Evolutionary conservation across 2,329 filamentous ascomycete genomes (phyloP).

Genomic region (Magnaporthales sp.): DNA sequence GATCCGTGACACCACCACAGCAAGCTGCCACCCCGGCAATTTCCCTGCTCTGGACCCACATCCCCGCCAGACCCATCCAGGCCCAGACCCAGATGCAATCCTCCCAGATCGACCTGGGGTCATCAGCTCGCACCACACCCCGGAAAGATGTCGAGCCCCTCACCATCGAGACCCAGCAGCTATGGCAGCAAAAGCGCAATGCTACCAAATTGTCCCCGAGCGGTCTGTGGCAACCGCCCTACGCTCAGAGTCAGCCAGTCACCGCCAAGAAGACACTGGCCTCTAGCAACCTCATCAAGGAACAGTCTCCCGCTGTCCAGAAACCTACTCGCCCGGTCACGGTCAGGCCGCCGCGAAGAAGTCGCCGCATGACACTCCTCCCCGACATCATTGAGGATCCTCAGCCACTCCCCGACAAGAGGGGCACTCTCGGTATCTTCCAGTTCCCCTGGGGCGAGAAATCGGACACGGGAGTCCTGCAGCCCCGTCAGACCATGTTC

Average conservation of each 20-base stretch:
- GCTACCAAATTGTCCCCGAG: conserved; percentile 9
- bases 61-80: background rate
- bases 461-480: conserved; percentile 44
- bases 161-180: conserved; percentile 23
- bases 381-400: conserved; percentile 58
- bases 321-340: conserved; percentile 32
- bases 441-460: conserved; percentile 59
- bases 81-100: conserved; percentile 8
- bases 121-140: conserved; percentile 23
- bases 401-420: conserved; percentile 46
- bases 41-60: conserved; percentile 17
- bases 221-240: conserved; percentile 23
- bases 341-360: conserved; percentile 44
- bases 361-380: conserved; percentile 47
- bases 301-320: conserved; percentile 4
- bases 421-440: conserved; percentile 54
- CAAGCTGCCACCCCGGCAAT: background rate
- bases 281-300: background rate
- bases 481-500: conserved; percentile 24
- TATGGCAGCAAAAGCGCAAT: conserved; percentile 28
- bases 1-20: conserved; percentile 9
- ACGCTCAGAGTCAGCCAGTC: conserved; percentile 9
- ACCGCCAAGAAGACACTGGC: background rate
- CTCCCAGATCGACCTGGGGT: conserved; percentile 14
- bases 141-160: conserved; percentile 25